Evolutionary conservation across 2,329 filamentous ascomycete species (phyloP).

Genomic region (Penicillium sp.): DNA sequence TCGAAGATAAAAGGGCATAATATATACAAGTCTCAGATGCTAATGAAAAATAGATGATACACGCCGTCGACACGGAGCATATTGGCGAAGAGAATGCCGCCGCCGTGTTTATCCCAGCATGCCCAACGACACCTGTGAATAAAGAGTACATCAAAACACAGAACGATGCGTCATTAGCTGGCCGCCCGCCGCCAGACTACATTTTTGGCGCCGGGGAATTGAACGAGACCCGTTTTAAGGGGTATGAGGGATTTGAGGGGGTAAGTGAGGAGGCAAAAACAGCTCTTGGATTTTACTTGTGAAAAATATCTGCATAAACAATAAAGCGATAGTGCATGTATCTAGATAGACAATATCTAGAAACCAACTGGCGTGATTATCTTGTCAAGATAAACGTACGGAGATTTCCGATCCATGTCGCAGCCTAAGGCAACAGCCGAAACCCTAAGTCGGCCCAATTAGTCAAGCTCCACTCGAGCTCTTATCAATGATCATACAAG

Average conservation of each 20-base stretch:
- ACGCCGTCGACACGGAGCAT: conserved; percentile 39
- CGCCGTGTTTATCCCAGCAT: conserved; percentile 35
- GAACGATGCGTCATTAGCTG: conserved; percentile 49
- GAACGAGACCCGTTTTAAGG: not conserved
- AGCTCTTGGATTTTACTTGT: not conserved
- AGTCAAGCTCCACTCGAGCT: not conserved
- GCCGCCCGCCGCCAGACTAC: conserved; percentile 43
- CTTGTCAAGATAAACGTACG: too few species aligned
- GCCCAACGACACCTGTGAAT: conserved; percentile 30
- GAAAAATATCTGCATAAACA: not conserved
- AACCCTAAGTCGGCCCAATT: not conserved
- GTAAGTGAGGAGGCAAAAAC: not conserved
- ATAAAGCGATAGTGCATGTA: not conserved
- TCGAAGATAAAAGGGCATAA: not conserved
- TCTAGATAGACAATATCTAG: too few species aligned
- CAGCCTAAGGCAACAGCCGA: not conserved
- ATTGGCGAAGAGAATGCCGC: conserved; percentile 28
- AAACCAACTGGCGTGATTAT: not conserved
- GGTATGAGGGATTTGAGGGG: not conserved
- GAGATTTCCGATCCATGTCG: not conserved
- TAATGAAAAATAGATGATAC: conserved; percentile 22
- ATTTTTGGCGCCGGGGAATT: not conserved
- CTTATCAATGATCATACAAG: not conserved
- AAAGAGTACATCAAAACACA: conserved; percentile 42
- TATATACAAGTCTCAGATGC: not conserved